Percentiles rank a stretch among this genome's conserved stretches.
Evolutionary conservation across 345 rosid species (phyloP).

Genomic region (Euclidium syriacum): DNA sequence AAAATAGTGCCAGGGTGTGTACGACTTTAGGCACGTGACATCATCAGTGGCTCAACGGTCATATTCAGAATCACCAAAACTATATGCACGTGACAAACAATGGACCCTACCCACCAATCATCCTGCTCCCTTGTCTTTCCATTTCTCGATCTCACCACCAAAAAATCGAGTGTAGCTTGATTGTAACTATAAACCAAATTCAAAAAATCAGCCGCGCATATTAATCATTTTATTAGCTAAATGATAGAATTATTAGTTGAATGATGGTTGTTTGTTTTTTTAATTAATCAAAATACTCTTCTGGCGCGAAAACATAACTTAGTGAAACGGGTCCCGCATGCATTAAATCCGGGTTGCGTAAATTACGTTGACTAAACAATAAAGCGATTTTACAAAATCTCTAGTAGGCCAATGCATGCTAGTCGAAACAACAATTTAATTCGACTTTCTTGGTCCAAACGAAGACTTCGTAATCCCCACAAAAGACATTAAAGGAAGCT

Average conservation of each 20-base stretch:
- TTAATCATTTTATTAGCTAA: background rate
- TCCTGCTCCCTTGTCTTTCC: slow-evolving; percentile 27
- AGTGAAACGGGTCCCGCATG: background rate
- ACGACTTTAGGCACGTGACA: slow-evolving; percentile 18
- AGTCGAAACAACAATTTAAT: slow-evolving; percentile 12
- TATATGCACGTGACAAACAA: slow-evolving; percentile 24
- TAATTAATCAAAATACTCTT: background rate
- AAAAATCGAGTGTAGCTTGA: background rate
- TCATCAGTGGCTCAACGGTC: slow-evolving; percentile 32
- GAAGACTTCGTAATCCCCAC: slow-evolving; percentile 2
- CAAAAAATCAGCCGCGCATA: background rate
- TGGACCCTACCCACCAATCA: slow-evolving; percentile 26
- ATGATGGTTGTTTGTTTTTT: slow-evolving; percentile 2
- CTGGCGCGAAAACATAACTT: slow-evolving; percentile 17
- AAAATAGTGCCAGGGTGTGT: slow-evolving; percentile 25
- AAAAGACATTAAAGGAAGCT: slow-evolving; percentile 26
- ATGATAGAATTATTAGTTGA: background rate
- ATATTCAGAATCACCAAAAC: slow-evolving; percentile 17
- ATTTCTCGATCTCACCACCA: background rate
- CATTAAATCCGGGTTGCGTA: slow-evolving; percentile 3
- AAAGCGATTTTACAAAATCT: background rate
- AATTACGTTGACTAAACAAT: slow-evolving; percentile 21
- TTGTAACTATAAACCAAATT: background rate
- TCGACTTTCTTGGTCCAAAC: slow-evolving; percentile 7
- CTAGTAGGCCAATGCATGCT: slow-evolving; percentile 7